Conservation (phyloP, 208 protist genomes). For the Acanthamoeba culbertsoni region DNA sequence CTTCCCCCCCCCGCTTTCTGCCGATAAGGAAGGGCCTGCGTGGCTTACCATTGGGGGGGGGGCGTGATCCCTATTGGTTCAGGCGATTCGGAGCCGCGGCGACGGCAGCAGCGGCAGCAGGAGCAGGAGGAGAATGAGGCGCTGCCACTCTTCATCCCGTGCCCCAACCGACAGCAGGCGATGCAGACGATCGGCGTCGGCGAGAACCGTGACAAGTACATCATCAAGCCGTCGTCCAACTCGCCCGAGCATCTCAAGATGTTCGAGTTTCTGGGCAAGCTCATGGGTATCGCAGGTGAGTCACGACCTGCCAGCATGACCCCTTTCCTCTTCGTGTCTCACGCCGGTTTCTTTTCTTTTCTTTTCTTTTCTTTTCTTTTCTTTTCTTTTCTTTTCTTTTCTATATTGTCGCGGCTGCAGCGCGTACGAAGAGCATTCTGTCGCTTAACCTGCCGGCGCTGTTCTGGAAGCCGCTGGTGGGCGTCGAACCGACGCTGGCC, state of each 20-base stretch:
- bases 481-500: background rate
- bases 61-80: background rate
- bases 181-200: conserved; percentile 34
- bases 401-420: conserved; percentile 67
- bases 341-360: background rate
- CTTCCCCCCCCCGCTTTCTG: no score
- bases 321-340: background rate
- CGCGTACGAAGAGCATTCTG: conserved; percentile 91
- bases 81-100: background rate
- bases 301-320: no score
- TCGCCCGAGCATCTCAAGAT: conserved; percentile 64
- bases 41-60: background rate
- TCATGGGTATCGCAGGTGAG: conserved; percentile 93
- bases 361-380: background rate
- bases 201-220: conserved; percentile 68
- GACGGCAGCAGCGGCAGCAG: background rate
- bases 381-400: background rate
- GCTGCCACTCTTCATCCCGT: conserved; percentile 21
- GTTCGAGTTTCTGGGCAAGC: conserved; percentile 90
- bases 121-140: conserved; percentile 45
- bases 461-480: conserved; percentile 91
- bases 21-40: no score
- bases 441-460: conserved; percentile 90
- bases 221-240: conserved; percentile 49
- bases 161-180: conserved; percentile 15